phyloP scores from a whole-genome alignment of 2,329 filamentous ascomycete genomes.

The Oidium heveae region DNA sequence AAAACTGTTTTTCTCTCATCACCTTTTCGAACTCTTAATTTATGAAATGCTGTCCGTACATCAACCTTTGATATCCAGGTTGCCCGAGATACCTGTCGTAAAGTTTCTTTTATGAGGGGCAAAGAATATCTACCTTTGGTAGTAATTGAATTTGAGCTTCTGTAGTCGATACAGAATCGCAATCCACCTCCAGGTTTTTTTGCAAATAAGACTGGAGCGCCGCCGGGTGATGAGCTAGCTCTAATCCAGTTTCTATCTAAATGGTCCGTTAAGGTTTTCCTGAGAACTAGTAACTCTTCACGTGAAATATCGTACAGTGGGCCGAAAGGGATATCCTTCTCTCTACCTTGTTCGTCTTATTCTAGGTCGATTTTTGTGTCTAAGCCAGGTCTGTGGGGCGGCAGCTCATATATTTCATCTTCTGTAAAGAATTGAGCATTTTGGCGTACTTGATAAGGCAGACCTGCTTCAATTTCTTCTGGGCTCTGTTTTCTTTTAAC shows the following conservation, averaged over 20 bases:
- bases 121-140: neutral
- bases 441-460: neutral
- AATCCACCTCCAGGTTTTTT: too few species aligned
- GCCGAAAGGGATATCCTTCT: neutral
- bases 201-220: too few species aligned
- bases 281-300: too few species aligned
- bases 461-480: neutral
- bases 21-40: neutral
- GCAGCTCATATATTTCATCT: neutral
- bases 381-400: neutral
- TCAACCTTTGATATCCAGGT: neutral
- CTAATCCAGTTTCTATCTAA: too few species aligned
- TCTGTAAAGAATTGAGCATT: neutral
- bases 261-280: too few species aligned
- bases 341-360: neutral
- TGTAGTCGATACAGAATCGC: too few species aligned
- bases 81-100: neutral
- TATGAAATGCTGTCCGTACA: neutral
- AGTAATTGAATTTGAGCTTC: neutral
- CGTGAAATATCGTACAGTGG: too few species aligned
- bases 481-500: neutral
- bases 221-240: too few species aligned
- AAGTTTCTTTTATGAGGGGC: neutral
- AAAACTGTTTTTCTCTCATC: neutral
- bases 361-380: neutral